Evolutionary conservation across 2,329 filamentous ascomycete genomes (phyloP).

Genomic region (Cladosporium sp.): DNA sequence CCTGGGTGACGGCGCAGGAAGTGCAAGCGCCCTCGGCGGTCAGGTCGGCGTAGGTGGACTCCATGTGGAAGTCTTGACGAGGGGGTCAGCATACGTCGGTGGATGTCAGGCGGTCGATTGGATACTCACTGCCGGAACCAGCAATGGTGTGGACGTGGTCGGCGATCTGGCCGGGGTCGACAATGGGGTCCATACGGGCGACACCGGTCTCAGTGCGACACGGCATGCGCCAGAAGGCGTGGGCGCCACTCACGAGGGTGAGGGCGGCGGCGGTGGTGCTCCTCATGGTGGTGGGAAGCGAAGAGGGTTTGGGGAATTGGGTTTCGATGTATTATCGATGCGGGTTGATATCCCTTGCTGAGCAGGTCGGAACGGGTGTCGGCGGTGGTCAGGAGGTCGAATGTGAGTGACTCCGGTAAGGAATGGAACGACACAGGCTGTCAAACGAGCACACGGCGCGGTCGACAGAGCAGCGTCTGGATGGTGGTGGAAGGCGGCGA

Average conservation of each 20-base stretch:
- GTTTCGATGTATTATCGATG: not conserved
- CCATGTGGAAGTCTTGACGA: constrained; percentile 56
- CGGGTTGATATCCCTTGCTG: constrained; percentile 4
- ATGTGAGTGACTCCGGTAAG: not conserved
- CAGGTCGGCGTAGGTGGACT: constrained; percentile 53
- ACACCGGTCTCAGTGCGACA: constrained; percentile 66
- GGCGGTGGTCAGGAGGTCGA: too few relatives aligned
- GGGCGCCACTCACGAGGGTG: constrained; percentile 24
- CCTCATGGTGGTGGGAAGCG: constrained; percentile 6
- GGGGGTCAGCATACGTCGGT: too few relatives aligned
- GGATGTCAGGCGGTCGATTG: too few relatives aligned
- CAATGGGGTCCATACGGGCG: constrained; percentile 70
- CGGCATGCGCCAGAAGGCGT: constrained; percentile 84
- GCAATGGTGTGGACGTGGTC: constrained; percentile 69
- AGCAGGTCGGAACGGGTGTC: not conserved
- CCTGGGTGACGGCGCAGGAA: constrained; percentile 71
- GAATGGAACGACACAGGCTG: constrained; percentile 9
- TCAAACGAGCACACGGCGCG: constrained; percentile 5
- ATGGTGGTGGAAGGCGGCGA: constrained; percentile 1
- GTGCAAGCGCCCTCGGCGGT: constrained; percentile 61
- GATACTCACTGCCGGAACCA: constrained; percentile 68
- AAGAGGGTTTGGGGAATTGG: not conserved
- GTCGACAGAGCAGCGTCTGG: constrained; percentile 5
- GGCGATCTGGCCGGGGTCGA: constrained; percentile 54
- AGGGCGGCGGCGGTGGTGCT: constrained; percentile 15